A percentile compares a stretch with the other conserved stretches of the same genome.
Conservation (phyloP, 331 rosid genomes). For the Acacia concinna region DNA sequence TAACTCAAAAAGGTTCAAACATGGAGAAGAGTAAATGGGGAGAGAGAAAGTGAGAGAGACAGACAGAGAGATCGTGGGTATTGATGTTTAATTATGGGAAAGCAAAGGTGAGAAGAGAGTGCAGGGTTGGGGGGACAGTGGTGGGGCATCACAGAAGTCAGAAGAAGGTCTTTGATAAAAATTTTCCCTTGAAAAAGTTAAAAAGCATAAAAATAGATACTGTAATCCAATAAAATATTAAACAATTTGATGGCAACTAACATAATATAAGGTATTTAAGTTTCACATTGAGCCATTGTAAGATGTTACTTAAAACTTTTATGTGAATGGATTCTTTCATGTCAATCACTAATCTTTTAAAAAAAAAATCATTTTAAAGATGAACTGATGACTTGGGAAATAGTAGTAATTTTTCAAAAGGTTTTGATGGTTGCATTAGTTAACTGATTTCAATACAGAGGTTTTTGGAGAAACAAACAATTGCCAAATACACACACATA, state of each 20-base stretch:
- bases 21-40: slow-evolving; percentile 23
- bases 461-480: slow-evolving; percentile 14
- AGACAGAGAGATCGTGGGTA: slow-evolving; percentile 46
- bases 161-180: slow-evolving; percentile 38
- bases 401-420: not conserved
- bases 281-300: not conserved
- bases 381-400: not conserved
- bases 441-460: not conserved
- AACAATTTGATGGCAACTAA: not conserved
- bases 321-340: not conserved
- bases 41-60: slow-evolving; percentile 25
- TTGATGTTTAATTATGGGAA: slow-evolving; percentile 64
- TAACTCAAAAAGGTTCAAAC: slow-evolving; percentile 31
- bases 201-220: not conserved
- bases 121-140: slow-evolving; percentile 54
- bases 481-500: too few species aligned
- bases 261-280: not conserved
- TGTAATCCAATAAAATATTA: not conserved
- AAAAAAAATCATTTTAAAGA: not conserved
- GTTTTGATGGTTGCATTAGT: not conserved
- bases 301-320: not conserved
- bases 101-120: slow-evolving; percentile 50
- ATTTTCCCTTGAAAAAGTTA: not conserved
- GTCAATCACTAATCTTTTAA: not conserved
- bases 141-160: slow-evolving; percentile 55